Evolutionary conservation across 2,329 filamentous ascomycete species (phyloP).

Genomic region (Cercospora beticola): DNA sequence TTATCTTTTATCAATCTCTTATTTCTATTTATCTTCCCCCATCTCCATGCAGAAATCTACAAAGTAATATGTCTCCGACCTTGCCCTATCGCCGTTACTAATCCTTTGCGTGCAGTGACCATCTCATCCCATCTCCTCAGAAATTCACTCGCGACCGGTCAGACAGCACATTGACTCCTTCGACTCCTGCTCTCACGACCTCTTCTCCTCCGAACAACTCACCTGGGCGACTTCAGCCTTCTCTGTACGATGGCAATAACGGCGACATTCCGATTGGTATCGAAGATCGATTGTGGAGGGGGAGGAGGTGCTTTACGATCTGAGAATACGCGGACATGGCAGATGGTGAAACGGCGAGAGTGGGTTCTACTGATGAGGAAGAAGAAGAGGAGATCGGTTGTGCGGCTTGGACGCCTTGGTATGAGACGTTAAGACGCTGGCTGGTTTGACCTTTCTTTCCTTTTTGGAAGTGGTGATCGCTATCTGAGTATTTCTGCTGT

Average conservation of each 20-base stretch:
- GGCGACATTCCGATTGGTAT: conserved; percentile 24
- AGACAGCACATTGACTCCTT: neutral
- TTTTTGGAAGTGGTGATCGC: neutral
- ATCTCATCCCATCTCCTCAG: conserved; percentile 19
- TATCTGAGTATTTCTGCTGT: neutral
- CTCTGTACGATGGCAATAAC: neutral
- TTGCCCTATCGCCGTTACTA: conserved; percentile 19
- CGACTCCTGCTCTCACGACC: neutral
- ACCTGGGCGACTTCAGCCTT: neutral
- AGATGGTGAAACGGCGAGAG: conserved; percentile 10
- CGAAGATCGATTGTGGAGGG: conserved; percentile 11
- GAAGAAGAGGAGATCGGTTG: neutral
- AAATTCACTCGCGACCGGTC: conserved; percentile 10
- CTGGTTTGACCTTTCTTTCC: conserved; percentile 14
- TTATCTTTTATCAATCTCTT: conserved; percentile 16
- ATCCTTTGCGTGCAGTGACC: conserved; percentile 20
- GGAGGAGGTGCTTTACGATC: conserved; percentile 15
- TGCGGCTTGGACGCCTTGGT: conserved; percentile 21
- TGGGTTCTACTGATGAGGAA: neutral
- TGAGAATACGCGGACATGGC: conserved; percentile 26
- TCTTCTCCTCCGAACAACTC: neutral
- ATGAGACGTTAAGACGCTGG: conserved; percentile 25
- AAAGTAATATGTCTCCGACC: conserved; percentile 13
- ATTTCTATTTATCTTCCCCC: conserved; percentile 1
- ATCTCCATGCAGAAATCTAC: conserved; percentile 14